phyloP scores from a whole-genome alignment of 345 rosid genomes.

The Euphorbia peplus region DNA sequence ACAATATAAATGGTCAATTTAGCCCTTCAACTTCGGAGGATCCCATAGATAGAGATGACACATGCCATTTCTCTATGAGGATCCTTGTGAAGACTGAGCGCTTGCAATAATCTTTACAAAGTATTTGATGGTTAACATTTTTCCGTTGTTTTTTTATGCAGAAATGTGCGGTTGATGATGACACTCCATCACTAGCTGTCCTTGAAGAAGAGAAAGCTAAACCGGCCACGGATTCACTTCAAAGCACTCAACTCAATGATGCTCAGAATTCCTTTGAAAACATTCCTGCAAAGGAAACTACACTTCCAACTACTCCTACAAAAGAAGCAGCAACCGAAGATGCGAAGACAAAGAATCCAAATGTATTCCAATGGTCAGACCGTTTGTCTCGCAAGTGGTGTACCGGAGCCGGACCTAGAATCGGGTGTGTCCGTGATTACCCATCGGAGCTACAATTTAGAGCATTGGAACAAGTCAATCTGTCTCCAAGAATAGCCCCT shows the following conservation, averaged over 20 bases:
- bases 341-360: neutral
- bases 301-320: constrained; percentile 2
- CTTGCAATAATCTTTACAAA: neutral
- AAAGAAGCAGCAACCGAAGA: constrained; percentile 26
- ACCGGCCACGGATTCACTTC: constrained; percentile 1
- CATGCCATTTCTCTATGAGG: too few species aligned
- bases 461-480: constrained; percentile 79
- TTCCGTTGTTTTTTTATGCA: constrained; percentile 22
- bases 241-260: constrained; percentile 1
- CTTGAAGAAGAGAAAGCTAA: constrained; percentile 22
- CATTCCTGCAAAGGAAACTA: constrained; percentile 2
- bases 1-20: neutral
- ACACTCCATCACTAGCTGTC: constrained; percentile 23
- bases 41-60: too few species aligned
- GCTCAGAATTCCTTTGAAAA: constrained; percentile 3
- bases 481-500: constrained; percentile 61
- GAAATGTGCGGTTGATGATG: constrained; percentile 73
- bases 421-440: constrained; percentile 86
- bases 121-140: constrained; percentile 3
- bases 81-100: too few species aligned
- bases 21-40: too few species aligned
- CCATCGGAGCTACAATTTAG: constrained; percentile 58
- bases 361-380: constrained; percentile 18
- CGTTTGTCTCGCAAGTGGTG: constrained; percentile 67
- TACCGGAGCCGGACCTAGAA: constrained; percentile 74